phyloP scores from a whole-genome alignment of 352 stramenopile species.

The Pythium angustatum region DNA sequence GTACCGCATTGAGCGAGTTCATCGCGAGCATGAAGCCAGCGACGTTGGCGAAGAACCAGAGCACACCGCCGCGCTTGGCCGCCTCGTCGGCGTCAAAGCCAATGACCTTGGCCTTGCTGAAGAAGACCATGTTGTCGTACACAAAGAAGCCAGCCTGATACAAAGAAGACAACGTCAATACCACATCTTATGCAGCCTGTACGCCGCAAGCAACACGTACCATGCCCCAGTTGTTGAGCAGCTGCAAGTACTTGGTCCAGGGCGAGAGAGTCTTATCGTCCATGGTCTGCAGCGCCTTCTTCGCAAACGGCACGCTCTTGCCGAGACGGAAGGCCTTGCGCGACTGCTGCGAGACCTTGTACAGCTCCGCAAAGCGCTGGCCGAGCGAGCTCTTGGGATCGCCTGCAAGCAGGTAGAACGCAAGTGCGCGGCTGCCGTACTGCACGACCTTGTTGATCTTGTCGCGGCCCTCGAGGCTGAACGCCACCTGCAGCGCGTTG shows the following conservation, averaged over 20 bases:
- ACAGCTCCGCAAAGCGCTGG: conserved; percentile 71
- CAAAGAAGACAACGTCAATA: no score
- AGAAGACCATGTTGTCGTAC: conserved; percentile 87
- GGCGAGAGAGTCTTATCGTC: conserved; percentile 58
- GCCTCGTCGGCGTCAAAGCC: conserved; percentile 66
- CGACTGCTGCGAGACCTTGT: conserved; percentile 79
- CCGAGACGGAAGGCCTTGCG: conserved; percentile 86
- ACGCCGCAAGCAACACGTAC: conserved; percentile 22
- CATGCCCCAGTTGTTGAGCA: conserved; percentile 82
- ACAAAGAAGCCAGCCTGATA: conserved; percentile 86
- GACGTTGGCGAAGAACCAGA: conserved; percentile 87
- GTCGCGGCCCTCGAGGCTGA: conserved; percentile 81
- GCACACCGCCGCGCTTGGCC: conserved; percentile 60
- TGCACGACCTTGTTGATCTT: conserved; percentile 91
- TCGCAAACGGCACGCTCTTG: conserved; percentile 81
- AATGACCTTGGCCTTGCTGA: conserved; percentile 76
- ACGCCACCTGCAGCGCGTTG: conserved; percentile 62
- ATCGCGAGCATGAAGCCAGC: conserved; percentile 75
- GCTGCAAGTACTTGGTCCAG: conserved; percentile 59
- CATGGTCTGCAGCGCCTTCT: conserved; percentile 63
- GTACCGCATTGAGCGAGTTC: conserved; percentile 65
- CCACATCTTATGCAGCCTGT: no score
- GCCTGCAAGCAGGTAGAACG: conserved; percentile 75
- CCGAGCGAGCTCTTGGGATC: conserved; percentile 84
- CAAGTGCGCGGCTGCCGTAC: conserved; percentile 79